A percentile compares a stretch with the other conserved stretches of the same genome.
Evolutionary conservation across 2,329 filamentous ascomycete genomes (phyloP).

Genomic region (Aureobasidium leucospermi): DNA sequence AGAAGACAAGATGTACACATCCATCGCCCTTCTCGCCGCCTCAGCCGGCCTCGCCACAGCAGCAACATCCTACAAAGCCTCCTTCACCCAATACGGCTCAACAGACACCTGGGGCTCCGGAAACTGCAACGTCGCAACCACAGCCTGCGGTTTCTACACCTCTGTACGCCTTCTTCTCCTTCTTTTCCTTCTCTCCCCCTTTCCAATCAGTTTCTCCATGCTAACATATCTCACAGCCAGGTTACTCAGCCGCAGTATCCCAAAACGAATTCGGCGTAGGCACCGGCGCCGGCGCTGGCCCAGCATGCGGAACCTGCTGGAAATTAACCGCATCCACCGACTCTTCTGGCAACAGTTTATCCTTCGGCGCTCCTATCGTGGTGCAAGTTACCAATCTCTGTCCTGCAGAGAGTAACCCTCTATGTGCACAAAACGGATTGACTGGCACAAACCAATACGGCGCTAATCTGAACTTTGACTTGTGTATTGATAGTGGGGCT

Average conservation of each 20-base stretch:
- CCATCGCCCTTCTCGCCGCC: background rate
- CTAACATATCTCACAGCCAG: constrained; percentile 16
- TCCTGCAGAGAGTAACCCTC: constrained; percentile 30
- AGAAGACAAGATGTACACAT: background rate
- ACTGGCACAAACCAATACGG: constrained; percentile 32
- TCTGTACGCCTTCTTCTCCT: background rate
- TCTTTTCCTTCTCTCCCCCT: background rate
- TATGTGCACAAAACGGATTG: constrained; percentile 30
- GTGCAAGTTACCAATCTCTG: constrained; percentile 37
- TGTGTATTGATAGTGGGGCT: constrained; percentile 34
- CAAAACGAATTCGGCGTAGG: constrained; percentile 34
- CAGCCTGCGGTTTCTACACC: constrained; percentile 31
- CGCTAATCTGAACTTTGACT: constrained; percentile 35
- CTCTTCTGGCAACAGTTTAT: constrained; percentile 22
- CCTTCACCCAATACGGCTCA: constrained; percentile 30
- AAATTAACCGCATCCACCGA: constrained; percentile 31
- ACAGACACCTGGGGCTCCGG: constrained; percentile 27
- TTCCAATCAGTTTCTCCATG: background rate
- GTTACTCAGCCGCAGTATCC: constrained; percentile 32
- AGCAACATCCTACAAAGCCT: constrained; percentile 20
- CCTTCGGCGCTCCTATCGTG: constrained; percentile 23
- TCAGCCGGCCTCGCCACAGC: background rate
- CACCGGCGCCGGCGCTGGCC: constrained; percentile 30
- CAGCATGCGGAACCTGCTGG: constrained; percentile 35
- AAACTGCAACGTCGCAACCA: constrained; percentile 32